Percentiles rank a stretch among this genome's conserved stretches.
Conservation (phyloP, 2,329 filamentous ascomycete genomes). For the Trematosphaeria pertusa region DNA sequence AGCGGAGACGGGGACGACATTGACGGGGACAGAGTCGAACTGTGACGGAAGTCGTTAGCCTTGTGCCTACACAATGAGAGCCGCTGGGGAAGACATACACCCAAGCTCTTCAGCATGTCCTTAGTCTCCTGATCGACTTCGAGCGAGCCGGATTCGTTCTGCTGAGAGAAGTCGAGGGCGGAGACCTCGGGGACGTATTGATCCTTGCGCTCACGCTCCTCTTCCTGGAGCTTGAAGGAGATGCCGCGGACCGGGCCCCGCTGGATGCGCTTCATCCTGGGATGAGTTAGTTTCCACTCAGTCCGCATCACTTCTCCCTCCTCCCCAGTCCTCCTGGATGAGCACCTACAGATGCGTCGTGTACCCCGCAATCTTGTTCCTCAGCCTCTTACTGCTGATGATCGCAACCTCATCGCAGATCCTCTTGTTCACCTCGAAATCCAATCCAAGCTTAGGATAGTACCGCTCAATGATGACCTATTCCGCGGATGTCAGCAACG, state of each 20-base stretch:
- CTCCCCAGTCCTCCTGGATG: too few species aligned
- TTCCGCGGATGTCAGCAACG: too few species aligned
- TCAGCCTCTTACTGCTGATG: slow-evolving; percentile 97
- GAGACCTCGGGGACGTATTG: slow-evolving; percentile 99
- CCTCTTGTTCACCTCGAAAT: slow-evolving; percentile 99
- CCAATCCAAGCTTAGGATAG: slow-evolving; percentile 93
- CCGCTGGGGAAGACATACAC: too few species aligned
- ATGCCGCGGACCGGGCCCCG: slow-evolving; percentile 99
- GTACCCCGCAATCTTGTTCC: slow-evolving; percentile 95
- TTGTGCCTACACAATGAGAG: too few species aligned
- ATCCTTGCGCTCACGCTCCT: slow-evolving; percentile 99
- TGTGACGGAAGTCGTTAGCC: too few species aligned
- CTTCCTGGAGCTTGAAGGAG: slow-evolving; percentile 99
- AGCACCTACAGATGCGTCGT: slow-evolving; percentile 69
- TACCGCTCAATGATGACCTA: slow-evolving; percentile 96
- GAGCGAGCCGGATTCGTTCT: slow-evolving; percentile 88
- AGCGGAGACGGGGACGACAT: slow-evolving; percentile 89
- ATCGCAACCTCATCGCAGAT: slow-evolving; percentile 99
- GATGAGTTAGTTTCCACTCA: slow-evolving; percentile 16
- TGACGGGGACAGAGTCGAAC: slow-evolving; percentile 98
- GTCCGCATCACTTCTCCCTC: too few species aligned
- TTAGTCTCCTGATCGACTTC: slow-evolving; percentile 98
- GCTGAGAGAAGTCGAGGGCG: slow-evolving; percentile 96
- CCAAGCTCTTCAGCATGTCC: slow-evolving; percentile 99
- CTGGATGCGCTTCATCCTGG: slow-evolving; percentile 99